Percentiles rank a stretch among this genome's conserved stretches.
phyloP scores from a whole-genome alignment of 352 stramenopile genomes.

The Globisporangium solare region DNA sequence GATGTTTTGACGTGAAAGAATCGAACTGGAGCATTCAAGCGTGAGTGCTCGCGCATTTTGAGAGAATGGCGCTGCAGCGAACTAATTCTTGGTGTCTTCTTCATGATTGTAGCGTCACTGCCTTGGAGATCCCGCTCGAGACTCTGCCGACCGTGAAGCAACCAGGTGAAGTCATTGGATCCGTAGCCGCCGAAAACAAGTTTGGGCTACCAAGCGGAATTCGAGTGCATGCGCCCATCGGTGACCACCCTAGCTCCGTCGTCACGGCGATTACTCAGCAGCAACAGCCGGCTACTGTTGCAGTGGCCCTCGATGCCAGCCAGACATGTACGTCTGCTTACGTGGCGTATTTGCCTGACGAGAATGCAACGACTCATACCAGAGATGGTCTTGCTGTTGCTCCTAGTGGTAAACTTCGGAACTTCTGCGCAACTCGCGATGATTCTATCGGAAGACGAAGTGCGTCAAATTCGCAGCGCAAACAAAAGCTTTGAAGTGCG shows the following conservation, averaged over 20 bases:
- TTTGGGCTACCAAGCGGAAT: conserved; percentile 29
- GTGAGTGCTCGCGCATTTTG: conserved; percentile 12
- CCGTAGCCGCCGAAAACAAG: conserved; percentile 1
- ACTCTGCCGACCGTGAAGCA: conserved; percentile 61
- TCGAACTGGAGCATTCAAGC: conserved; percentile 40
- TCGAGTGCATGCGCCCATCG: conserved; percentile 61
- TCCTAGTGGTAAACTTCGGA: conserved; percentile 74
- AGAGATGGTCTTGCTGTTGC: conserved; percentile 3
- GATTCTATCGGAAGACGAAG: conserved; percentile 37
- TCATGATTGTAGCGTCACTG: conserved; percentile 30
- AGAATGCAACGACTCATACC: background rate
- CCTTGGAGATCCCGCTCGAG: conserved; percentile 46
- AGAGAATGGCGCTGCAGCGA: background rate
- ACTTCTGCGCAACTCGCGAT: conserved; percentile 79
- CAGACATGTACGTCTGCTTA: conserved; percentile 31
- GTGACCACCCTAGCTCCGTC: conserved; percentile 77
- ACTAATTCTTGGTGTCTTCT: background rate
- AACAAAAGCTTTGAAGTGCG: conserved; percentile 65
- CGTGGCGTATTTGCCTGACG: no score
- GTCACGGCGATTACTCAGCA: conserved; percentile 42
- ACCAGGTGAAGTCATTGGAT: conserved; percentile 45
- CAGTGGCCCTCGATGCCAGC: conserved; percentile 20
- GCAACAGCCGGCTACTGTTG: conserved; percentile 9
- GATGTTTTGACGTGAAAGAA: conserved; percentile 40
- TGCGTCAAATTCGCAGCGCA: conserved; percentile 15